These are phyloP conservation scores for Phytophthora ramorum DNA, from an alignment of 352 stramenopile genomes.

Conservation along the genomic window DNA sequence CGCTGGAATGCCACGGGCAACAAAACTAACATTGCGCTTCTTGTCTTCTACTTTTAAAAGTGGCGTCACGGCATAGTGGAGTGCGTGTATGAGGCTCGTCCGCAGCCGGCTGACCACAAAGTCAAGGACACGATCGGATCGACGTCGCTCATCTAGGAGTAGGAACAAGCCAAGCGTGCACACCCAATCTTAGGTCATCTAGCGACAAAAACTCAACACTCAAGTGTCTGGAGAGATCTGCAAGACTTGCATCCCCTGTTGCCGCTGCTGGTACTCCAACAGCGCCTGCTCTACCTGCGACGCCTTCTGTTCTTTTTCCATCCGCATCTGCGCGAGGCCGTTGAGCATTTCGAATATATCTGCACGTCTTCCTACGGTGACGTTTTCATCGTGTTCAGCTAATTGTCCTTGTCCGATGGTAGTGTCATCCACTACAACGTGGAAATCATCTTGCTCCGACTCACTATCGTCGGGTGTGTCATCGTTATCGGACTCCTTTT, in stretches of 20 bases:
- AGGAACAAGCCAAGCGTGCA: neutral
- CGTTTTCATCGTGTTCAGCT: conserved; percentile 12
- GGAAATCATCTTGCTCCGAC: conserved; percentile 2
- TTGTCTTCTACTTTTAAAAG: conserved; percentile 41
- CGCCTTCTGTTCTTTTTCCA: conserved; percentile 73
- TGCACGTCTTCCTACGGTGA: conserved; percentile 9
- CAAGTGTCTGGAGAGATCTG: conserved; percentile 32
- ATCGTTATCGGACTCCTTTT: conserved; percentile 36
- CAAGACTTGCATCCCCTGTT: conserved; percentile 43
- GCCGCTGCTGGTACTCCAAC: conserved; percentile 56
- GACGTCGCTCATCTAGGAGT: conserved; percentile 56
- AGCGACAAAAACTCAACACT: conserved; percentile 4
- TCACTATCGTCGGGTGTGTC: conserved; percentile 14
- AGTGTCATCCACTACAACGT: conserved; percentile 4
- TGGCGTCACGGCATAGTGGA: conserved; percentile 88
- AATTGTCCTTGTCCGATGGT: conserved; percentile 5
- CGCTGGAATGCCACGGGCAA: conserved; percentile 1
- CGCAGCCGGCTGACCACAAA: conserved; percentile 82
- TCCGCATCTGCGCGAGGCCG: conserved; percentile 59
- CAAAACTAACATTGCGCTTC: conserved; percentile 14
- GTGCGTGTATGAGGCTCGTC: conserved; percentile 83
- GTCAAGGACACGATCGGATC: conserved; percentile 58
- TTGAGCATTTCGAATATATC: conserved; percentile 73
- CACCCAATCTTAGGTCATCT: conserved; percentile 1
- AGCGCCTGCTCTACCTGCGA: conserved; percentile 54